Base-by-base conservation (phyloP, 1,284 basidiomycete species). In the Ganoderma meredithae region DNA sequence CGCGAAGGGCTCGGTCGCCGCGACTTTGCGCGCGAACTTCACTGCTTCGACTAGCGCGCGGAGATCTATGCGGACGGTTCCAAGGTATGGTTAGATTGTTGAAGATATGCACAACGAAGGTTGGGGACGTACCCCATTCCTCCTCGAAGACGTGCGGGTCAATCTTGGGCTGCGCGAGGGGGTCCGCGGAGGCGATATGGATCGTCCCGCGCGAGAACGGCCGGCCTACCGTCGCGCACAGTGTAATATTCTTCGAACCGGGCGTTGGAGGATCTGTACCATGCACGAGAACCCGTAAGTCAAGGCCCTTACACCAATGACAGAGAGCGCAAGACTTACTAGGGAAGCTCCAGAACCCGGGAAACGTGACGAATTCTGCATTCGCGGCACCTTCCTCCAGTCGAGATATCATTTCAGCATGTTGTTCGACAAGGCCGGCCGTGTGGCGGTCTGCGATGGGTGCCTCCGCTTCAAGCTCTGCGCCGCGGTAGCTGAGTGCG, bases 81-180 rank as follows among this genome's bases (percentile, higher is more conserved):
- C 39, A 13, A 6, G 39, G 39, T 13, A 6, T 6, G 39, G 39
- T 40, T 40, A 27, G 25, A 49, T 31, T 10, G 69, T 3, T 31
- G 27, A 31, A 31, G 27, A 31, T 31, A 31, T 31, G 27, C 27
- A 31, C 27, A 31, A 3, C 27, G 27, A 31, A 31, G 27, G 40
- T 13, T 17, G 4, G 13, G 44, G 17, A 72, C 72, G 76, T 76
- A 78, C 87, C 86, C 72, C 84, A 81, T 47, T 79, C 76, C 47
- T 84, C 76, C 65, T 83, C 83, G 74, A 86, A 85, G 74, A 83
- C 83, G 63, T 81, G 80, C 53, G 86, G 85, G 71, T 88, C 83
- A 36, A 85, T 77, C 33, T 77, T 76, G 0, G 85, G 84, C 56
- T 82, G 77, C 17, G 76, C 79, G 15, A 71, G 61, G 0, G 84